A percentile compares a stretch with the other conserved stretches of the same genome.
phyloP scores from a whole-genome alignment of 192 early-diverging fungal species.

The Coemansia sp. region DNA sequence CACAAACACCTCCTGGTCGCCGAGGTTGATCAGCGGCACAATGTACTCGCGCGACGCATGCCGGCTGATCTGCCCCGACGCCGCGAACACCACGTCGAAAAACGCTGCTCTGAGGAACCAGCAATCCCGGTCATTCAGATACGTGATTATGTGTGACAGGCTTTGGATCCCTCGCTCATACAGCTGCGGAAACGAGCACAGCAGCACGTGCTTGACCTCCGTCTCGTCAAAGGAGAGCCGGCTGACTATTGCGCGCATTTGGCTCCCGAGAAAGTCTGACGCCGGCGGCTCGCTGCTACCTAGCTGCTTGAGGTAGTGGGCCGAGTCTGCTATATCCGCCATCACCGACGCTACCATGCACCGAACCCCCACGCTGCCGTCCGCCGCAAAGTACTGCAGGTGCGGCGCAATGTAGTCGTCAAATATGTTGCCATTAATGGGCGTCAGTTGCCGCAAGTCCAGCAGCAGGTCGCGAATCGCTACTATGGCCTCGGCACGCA shows the following conservation, averaged over 20 bases:
- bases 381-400: slow-evolving; percentile 65
- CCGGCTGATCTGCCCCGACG: slow-evolving; percentile 83
- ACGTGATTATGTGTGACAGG: slow-evolving; percentile 93
- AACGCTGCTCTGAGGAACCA: slow-evolving; percentile 94
- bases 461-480: slow-evolving; percentile 51
- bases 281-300: not conserved
- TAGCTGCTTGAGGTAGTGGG: slow-evolving; percentile 36
- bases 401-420: slow-evolving; percentile 86
- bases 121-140: slow-evolving; percentile 87
- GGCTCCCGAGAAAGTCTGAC: slow-evolving; percentile 49
- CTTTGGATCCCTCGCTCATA: slow-evolving; percentile 46
- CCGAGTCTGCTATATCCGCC: slow-evolving; percentile 73
- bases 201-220: slow-evolving; percentile 80
- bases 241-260: slow-evolving; percentile 74
- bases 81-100: slow-evolving; percentile 89
- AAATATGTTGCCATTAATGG: slow-evolving; percentile 83
- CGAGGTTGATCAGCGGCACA: slow-evolving; percentile 87
- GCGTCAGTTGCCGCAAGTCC: slow-evolving; percentile 73
- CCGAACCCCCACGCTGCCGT: slow-evolving; percentile 74
- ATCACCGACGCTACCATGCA: slow-evolving; percentile 82
- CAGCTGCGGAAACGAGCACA: slow-evolving; percentile 56
- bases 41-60: slow-evolving; percentile 90
- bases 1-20: slow-evolving; percentile 90
- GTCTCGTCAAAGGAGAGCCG: slow-evolving; percentile 78
- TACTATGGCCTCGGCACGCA: slow-evolving; percentile 42